These are phyloP conservation scores for Coemansia sp. DNA, from an alignment of 192 early-diverging fungal species.

Conservation along the genomic window DNA sequence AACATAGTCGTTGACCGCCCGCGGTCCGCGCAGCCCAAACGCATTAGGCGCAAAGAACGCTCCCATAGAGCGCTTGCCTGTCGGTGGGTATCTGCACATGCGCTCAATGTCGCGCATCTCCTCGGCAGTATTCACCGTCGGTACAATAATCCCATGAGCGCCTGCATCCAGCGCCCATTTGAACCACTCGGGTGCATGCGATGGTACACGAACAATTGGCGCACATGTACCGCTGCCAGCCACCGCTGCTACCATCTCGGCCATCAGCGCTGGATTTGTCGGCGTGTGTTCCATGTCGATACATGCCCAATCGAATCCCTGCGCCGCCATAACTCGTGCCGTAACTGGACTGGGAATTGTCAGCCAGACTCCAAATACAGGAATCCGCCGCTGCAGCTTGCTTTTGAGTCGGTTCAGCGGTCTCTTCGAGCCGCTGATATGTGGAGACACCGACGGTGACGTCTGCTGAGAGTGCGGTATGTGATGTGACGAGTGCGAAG, in stretches of 20 bases:
- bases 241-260: slow-evolving; percentile 54
- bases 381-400: slow-evolving; percentile 36
- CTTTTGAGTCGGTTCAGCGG: slow-evolving; percentile 30
- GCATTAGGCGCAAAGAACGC: slow-evolving; percentile 38
- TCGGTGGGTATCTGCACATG: slow-evolving; percentile 44
- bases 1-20: slow-evolving; percentile 39
- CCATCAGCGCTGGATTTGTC: slow-evolving; percentile 48
- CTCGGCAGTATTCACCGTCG: slow-evolving; percentile 47
- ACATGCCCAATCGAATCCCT: slow-evolving; percentile 56
- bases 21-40: slow-evolving; percentile 39
- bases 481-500: slow-evolving; percentile 1
- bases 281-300: slow-evolving; percentile 56
- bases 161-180: slow-evolving; percentile 55
- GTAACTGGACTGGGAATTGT: slow-evolving; percentile 50
- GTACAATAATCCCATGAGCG: slow-evolving; percentile 50
- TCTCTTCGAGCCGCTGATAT: slow-evolving; percentile 1
- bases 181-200: slow-evolving; percentile 52
- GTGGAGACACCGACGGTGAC: slow-evolving; percentile 25
- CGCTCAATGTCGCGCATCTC: slow-evolving; percentile 36
- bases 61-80: slow-evolving; percentile 41
- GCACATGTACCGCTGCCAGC: slow-evolving; percentile 51
- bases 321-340: slow-evolving; percentile 44
- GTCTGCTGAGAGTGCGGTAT: slow-evolving; percentile 8
- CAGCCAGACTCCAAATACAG: slow-evolving; percentile 52
- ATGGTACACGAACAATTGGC: slow-evolving; percentile 53